Conservation (phyloP, 768 basidiomycete species). For the Agrocybe pediades region DNA sequence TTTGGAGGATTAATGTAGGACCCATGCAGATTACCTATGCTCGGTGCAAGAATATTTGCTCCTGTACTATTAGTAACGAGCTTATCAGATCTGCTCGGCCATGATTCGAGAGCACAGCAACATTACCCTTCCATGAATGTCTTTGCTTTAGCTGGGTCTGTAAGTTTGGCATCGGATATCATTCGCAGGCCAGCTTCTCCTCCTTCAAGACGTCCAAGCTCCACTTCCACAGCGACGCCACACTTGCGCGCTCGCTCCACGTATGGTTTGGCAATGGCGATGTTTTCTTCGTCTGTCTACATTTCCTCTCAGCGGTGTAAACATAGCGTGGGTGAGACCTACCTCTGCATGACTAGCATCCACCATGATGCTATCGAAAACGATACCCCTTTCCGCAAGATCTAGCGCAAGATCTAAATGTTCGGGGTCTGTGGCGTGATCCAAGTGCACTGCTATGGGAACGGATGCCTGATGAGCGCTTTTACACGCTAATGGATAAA, state of each 20-base stretch:
- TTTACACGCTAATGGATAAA: not conserved
- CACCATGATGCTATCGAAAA: constrained; percentile 53
- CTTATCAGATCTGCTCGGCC: not conserved
- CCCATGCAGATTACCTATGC: constrained; percentile 50
- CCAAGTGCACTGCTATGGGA: constrained; percentile 49
- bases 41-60: constrained; percentile 46
- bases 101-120: not conserved
- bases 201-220: constrained; percentile 49
- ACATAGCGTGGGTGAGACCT: not conserved
- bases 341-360: constrained; percentile 51
- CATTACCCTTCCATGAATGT: constrained; percentile 41
- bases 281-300: constrained; percentile 50
- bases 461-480: constrained; percentile 49
- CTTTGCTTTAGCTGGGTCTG: constrained; percentile 42
- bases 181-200: constrained; percentile 49
- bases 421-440: constrained; percentile 48
- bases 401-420: constrained; percentile 46
- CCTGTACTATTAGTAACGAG: constrained; percentile 33
- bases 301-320: not conserved
- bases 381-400: constrained; percentile 46
- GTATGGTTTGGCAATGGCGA: constrained; percentile 42
- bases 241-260: constrained; percentile 41
- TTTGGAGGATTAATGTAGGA: constrained; percentile 46
- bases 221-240: constrained; percentile 47
- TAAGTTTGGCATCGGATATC: constrained; percentile 50